Conservation (phyloP, 208 protist species). For the Trichomonas gallinae region DNA sequence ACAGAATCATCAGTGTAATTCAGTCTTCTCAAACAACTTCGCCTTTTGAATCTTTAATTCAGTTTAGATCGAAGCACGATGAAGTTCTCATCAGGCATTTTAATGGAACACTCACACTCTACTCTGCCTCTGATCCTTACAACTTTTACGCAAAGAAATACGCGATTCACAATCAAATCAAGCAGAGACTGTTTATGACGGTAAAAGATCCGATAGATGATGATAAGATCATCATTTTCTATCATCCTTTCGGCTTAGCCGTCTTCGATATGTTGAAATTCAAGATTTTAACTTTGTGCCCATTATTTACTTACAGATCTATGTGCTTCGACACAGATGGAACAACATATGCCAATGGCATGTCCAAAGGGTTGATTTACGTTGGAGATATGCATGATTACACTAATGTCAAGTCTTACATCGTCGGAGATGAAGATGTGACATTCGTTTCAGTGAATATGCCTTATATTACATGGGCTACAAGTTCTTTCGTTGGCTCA, state of each 20-base stretch:
- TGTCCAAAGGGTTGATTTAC: not conserved
- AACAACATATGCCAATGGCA: not conserved
- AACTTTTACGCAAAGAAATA: not conserved
- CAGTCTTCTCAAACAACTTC: not conserved
- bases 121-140: not conserved
- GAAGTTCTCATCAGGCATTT: not conserved
- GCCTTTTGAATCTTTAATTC: not conserved
- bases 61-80: not conserved
- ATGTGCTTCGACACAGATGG: not conserved
- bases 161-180: not conserved
- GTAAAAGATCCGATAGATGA: not conserved
- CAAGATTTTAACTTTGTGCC: not conserved
- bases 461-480: not conserved
- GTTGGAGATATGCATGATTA: not conserved
- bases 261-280: not conserved
- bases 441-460: not conserved
- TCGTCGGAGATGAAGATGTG: not conserved
- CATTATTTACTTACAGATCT: not conserved
- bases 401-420: not conserved
- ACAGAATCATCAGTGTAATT: not conserved
- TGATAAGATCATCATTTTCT: not conserved
- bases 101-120: not conserved
- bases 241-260: not conserved
- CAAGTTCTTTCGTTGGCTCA: not conserved
- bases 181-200: not conserved